A percentile compares a stretch with the other conserved stretches of the same genome.
Conservation (phyloP, 2,329 filamentous ascomycete genomes). For the Acrocalymma vagum region DNA sequence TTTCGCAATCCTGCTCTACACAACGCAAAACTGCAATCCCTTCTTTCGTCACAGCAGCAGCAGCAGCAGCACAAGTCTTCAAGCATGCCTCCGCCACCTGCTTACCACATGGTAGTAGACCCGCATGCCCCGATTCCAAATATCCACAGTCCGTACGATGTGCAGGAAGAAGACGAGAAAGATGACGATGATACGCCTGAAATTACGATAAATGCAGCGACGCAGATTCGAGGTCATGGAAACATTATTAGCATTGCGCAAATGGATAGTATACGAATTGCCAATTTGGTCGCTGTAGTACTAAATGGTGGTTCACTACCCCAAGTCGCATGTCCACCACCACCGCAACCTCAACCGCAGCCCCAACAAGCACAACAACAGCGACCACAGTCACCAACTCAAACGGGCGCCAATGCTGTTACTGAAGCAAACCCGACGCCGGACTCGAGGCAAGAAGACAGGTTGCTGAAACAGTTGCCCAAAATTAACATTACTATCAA, state of each 20-base stretch:
- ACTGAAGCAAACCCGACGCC: constrained; percentile 1
- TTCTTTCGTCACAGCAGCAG: constrained; percentile 12
- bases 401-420: constrained; percentile 7
- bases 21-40: constrained; percentile 27
- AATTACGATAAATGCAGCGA: constrained; percentile 43
- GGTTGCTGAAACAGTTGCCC: constrained; percentile 12
- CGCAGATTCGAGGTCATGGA: constrained; percentile 41
- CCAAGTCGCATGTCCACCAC: constrained; percentile 1
- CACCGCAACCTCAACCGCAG: constrained; percentile 7
- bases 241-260: constrained; percentile 44
- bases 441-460: too few species aligned
- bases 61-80: not conserved
- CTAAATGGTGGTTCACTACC: constrained; percentile 22
- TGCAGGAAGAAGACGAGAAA: constrained; percentile 24
- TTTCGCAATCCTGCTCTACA: constrained; percentile 25
- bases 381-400: constrained; percentile 6
- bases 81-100: constrained; percentile 35
- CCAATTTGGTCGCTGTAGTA: constrained; percentile 31
- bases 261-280: constrained; percentile 39
- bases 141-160: constrained; percentile 27
- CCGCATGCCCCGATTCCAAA: constrained; percentile 26
- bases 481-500: constrained; percentile 43
- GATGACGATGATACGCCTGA: constrained; percentile 34
- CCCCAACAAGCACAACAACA: constrained; percentile 7
- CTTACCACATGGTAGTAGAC: constrained; percentile 40